Conservation (phyloP, 2,329 filamentous ascomycete species). For the Cytospora schulzeri region DNA sequence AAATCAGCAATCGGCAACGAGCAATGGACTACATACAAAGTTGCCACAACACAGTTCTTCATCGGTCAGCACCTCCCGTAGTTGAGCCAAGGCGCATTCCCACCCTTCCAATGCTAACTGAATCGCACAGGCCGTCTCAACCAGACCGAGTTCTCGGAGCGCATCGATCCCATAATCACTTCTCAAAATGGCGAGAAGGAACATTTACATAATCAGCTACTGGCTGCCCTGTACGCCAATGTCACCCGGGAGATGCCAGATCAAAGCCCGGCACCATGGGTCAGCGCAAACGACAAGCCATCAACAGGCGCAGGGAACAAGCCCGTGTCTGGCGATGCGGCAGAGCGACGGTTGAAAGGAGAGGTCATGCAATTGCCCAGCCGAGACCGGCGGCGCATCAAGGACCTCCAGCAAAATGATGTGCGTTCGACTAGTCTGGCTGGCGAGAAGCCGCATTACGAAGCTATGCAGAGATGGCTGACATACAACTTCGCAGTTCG, state of each 20-base stretch:
- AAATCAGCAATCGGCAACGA: slow-evolving; percentile 62
- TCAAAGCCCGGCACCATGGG: slow-evolving; percentile 68
- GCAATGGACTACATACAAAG: slow-evolving; percentile 67
- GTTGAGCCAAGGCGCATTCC: slow-evolving; percentile 10
- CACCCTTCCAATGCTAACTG: slow-evolving; percentile 29
- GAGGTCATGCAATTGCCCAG: slow-evolving; percentile 72
- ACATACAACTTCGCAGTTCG: slow-evolving; percentile 44
- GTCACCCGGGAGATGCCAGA: slow-evolving; percentile 71
- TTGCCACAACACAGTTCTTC: slow-evolving; percentile 63
- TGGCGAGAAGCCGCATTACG: not conserved
- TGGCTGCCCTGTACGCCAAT: slow-evolving; percentile 69
- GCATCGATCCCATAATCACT: slow-evolving; percentile 61
- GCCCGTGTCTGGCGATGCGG: slow-evolving; percentile 65
- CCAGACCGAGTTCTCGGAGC: slow-evolving; percentile 60
- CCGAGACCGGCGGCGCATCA: slow-evolving; percentile 66
- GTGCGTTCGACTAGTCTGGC: slow-evolving; percentile 43
- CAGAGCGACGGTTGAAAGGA: slow-evolving; percentile 66
- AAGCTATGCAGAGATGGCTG: slow-evolving; percentile 1
- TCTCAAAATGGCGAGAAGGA: slow-evolving; percentile 60
- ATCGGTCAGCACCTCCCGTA: slow-evolving; percentile 50
- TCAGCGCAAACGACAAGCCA: slow-evolving; percentile 71
- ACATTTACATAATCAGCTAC: slow-evolving; percentile 69
- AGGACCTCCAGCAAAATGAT: slow-evolving; percentile 64
- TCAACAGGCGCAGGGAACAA: slow-evolving; percentile 59
- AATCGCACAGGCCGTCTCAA: slow-evolving; percentile 58